Evolutionary conservation across 1,139 yeast species (phyloP).

Genomic region (Suhomyces panamericanus): DNA sequence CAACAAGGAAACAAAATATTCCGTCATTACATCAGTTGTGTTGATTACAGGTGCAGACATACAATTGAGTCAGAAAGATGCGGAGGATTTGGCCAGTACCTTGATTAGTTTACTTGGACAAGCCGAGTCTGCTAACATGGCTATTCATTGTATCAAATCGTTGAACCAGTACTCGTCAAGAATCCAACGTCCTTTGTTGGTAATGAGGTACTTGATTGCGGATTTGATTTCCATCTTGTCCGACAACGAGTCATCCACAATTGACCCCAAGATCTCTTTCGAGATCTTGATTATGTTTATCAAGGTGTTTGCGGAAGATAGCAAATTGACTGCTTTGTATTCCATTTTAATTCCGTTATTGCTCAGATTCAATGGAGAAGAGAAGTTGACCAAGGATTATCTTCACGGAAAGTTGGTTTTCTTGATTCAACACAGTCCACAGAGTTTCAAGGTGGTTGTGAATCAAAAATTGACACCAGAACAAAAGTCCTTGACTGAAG

Average conservation of each 20-base stretch:
- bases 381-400: constrained; percentile 34
- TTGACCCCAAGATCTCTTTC: constrained; percentile 44
- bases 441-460: constrained; percentile 55
- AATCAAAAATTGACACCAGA: constrained; percentile 32
- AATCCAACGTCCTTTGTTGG: constrained; percentile 23
- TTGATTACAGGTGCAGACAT: constrained; percentile 56
- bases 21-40: constrained; percentile 59
- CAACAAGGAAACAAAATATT: constrained; percentile 33
- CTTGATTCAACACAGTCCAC: constrained; percentile 50
- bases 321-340: constrained; percentile 34
- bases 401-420: constrained; percentile 53
- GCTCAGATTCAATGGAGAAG: constrained; percentile 36
- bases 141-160: constrained; percentile 59
- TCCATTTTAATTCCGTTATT: constrained; percentile 53
- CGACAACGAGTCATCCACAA: constrained; percentile 13
- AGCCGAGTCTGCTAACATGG: constrained; percentile 39
- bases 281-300: constrained; percentile 56
- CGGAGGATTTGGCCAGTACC: constrained; percentile 27
- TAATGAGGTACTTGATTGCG: constrained; percentile 35
- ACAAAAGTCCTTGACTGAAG: constrained; percentile 44
- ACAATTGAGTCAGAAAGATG: constrained; percentile 38
- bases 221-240: constrained; percentile 25
- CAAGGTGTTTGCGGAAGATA: constrained; percentile 32
- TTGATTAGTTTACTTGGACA: constrained; percentile 37
- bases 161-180: constrained; percentile 46